Evolutionary conservation across 116 monocot genomes (phyloP).

Genomic region (Papilionanthe hybrid): DNA sequence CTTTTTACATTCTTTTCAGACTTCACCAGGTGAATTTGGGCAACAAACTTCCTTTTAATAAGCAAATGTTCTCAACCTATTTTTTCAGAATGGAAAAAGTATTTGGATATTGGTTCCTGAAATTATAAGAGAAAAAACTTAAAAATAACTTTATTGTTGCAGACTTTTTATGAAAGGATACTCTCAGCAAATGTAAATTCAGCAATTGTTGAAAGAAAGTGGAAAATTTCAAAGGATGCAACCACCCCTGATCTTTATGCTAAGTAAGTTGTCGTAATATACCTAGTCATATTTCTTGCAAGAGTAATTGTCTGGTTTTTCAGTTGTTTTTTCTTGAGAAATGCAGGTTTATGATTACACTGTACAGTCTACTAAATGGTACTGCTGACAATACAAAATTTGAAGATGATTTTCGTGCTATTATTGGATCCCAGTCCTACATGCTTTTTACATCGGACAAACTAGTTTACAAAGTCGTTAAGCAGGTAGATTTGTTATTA

Average conservation of each 20-base stretch:
- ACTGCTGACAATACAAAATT: constrained; percentile 67
- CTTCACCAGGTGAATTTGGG: constrained; percentile 70
- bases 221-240: constrained; percentile 55
- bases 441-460: constrained; percentile 89
- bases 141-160: neutral
- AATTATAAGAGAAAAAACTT: neutral
- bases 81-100: neutral
- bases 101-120: neutral
- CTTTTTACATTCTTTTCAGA: constrained; percentile 88
- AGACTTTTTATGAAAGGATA: constrained; percentile 86
- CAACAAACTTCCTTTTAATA: neutral
- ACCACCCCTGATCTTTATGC: constrained; percentile 57
- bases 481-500: constrained; percentile 52
- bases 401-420: constrained; percentile 81
- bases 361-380: constrained; percentile 18
- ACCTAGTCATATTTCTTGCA: neutral
- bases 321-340: neutral
- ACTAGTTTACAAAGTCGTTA: constrained; percentile 82
- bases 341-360: constrained; percentile 43
- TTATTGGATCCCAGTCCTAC: constrained; percentile 90
- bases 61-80: neutral
- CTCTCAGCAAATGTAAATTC: constrained; percentile 73
- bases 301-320: neutral
- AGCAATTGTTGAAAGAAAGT: constrained; percentile 52
- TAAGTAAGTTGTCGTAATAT: constrained; percentile 34